Evolutionary conservation across 306 rosid species (phyloP).

Genomic region (Quercus ilex): DNA sequence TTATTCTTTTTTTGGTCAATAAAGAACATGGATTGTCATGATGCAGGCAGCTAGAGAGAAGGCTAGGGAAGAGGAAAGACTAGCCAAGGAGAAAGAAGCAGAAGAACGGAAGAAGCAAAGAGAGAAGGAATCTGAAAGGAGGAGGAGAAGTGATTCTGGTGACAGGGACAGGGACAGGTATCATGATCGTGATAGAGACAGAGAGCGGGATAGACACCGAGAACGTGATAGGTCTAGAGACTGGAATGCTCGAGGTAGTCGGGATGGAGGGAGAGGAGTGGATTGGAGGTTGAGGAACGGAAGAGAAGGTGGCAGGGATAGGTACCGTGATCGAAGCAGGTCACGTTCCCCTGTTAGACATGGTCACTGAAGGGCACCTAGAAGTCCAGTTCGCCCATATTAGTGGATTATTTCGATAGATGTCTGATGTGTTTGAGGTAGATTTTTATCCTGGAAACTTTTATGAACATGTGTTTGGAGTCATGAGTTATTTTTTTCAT

Average conservation of each 20-base stretch:
- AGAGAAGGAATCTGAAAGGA: slow-evolving; percentile 72
- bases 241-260: slow-evolving; percentile 61
- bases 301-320: slow-evolving; percentile 79
- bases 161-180: slow-evolving; percentile 77
- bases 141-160: slow-evolving; percentile 66
- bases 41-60: slow-evolving; percentile 82
- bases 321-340: slow-evolving; percentile 75
- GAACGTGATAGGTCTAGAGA: slow-evolving; percentile 78
- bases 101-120: slow-evolving; percentile 82
- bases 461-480: slow-evolving; percentile 63
- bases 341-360: slow-evolving; percentile 85
- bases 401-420: slow-evolving; percentile 63
- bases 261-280: slow-evolving; percentile 69
- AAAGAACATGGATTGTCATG: slow-evolving; percentile 7
- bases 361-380: slow-evolving; percentile 65
- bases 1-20: not conserved
- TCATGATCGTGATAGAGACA: slow-evolving; percentile 63
- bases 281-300: slow-evolving; percentile 80
- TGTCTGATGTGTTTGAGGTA: slow-evolving; percentile 92
- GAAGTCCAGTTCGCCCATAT: slow-evolving; percentile 69
- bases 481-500: slow-evolving; percentile 51
- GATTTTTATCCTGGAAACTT: slow-evolving; percentile 70
- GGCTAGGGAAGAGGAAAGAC: slow-evolving; percentile 76
- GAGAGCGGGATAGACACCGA: slow-evolving; percentile 73
- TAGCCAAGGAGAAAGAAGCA: slow-evolving; percentile 79